A percentile compares a stretch with the other conserved stretches of the same genome.
phyloP scores from a whole-genome alignment of 2,329 filamentous ascomycete genomes.

The Magnaporthiopsis rhizophila region DNA sequence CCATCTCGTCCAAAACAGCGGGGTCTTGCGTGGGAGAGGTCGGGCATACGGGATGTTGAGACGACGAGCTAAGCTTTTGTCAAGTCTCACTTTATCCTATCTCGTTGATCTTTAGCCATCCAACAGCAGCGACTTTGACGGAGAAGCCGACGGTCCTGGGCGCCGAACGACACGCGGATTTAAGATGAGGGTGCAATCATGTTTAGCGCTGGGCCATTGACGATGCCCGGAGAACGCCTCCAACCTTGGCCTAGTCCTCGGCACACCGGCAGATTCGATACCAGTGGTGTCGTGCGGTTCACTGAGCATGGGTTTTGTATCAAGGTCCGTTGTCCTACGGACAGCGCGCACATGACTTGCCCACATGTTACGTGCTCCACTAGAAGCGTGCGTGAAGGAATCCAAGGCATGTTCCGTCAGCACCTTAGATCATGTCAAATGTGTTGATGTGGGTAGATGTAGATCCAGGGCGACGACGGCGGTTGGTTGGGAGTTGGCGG shows the following conservation, averaged over 20 bases:
- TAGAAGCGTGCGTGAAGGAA: background rate
- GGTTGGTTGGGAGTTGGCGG: background rate
- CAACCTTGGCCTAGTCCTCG: background rate
- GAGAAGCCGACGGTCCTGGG: background rate
- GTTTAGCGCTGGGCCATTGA: background rate
- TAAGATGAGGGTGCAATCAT: background rate
- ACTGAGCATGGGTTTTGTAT: background rate
- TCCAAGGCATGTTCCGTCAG: background rate
- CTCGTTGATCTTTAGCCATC: background rate
- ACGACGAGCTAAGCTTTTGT: background rate
- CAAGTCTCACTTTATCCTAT: background rate
- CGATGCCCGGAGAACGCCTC: background rate
- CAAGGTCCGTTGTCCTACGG: background rate
- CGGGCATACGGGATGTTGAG: background rate
- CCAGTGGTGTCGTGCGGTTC: background rate
- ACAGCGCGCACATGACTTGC: background rate
- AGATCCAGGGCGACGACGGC: background rate
- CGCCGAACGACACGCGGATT: background rate
- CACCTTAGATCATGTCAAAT: background rate
- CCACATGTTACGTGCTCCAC: background rate
- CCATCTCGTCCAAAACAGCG: background rate
- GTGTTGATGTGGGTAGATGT: background rate
- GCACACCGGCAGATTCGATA: background rate
- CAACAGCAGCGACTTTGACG: background rate
- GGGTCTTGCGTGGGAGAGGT: background rate